These are phyloP conservation scores for Aureobasidium sp. DNA, from an alignment of 2,329 filamentous ascomycete species.

Conservation along the genomic window DNA sequence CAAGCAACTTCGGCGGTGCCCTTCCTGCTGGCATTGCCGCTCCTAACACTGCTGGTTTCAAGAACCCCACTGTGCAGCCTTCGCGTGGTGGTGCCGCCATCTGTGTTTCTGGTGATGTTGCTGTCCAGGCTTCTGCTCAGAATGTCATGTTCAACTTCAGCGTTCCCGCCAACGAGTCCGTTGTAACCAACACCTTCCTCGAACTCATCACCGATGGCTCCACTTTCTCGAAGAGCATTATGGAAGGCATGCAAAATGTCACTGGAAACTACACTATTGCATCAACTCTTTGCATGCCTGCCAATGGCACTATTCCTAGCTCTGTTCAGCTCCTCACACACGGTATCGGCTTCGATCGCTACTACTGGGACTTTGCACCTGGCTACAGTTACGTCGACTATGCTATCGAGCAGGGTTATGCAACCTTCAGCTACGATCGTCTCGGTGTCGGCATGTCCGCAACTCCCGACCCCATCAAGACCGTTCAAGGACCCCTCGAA, in stretches of 20 bases:
- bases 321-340: conserved; percentile 37
- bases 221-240: conserved; percentile 17
- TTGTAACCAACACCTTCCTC: conserved; percentile 25
- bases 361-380: conserved; percentile 32
- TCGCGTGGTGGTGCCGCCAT: conserved; percentile 25
- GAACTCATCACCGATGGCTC: conserved; percentile 18
- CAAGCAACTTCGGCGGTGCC: neutral
- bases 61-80: conserved; percentile 18
- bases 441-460: conserved; percentile 34
- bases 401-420: conserved; percentile 33
- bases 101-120: conserved; percentile 25
- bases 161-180: conserved; percentile 24
- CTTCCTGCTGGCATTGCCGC: conserved; percentile 14
- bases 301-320: conserved; percentile 16
- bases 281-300: conserved; percentile 24
- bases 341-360: conserved; percentile 34
- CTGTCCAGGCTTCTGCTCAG: conserved; percentile 22
- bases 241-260: conserved; percentile 16
- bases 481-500: conserved; percentile 34
- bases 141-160: conserved; percentile 25
- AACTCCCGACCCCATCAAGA: conserved; percentile 33
- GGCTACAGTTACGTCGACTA: conserved; percentile 37
- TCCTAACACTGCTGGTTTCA: conserved; percentile 18
- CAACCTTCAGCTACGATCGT: conserved; percentile 38
- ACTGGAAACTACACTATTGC: conserved; percentile 20